A percentile compares a stretch with the other conserved stretches of the same genome.
These are phyloP conservation scores for Pseudotulostoma volvatum DNA, from an alignment of 495 filamentous ascomycete species.

Conservation along the genomic window DNA sequence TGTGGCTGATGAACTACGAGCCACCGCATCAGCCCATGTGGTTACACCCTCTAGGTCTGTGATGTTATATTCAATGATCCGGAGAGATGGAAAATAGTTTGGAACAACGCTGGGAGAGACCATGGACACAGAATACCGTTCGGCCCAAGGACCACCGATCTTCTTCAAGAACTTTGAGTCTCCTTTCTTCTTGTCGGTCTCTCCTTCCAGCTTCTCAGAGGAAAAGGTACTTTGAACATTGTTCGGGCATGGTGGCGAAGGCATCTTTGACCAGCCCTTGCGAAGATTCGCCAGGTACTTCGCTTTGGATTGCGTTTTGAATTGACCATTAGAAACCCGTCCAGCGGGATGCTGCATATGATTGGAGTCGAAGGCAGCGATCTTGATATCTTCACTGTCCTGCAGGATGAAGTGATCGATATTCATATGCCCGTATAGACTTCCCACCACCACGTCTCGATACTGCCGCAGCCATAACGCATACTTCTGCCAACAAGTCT, in stretches of 20 bases:
- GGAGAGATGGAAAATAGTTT: slow-evolving; percentile 77
- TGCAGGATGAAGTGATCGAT: slow-evolving; percentile 94
- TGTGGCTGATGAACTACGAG: slow-evolving; percentile 4
- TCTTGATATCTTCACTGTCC: slow-evolving; percentile 60
- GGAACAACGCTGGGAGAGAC: slow-evolving; percentile 80
- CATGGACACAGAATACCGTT: slow-evolving; percentile 66
- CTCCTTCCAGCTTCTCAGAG: slow-evolving; percentile 3
- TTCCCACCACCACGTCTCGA: slow-evolving; percentile 69
- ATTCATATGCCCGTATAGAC: slow-evolving; percentile 92
- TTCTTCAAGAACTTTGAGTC: slow-evolving; percentile 38
- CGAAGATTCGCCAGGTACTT: slow-evolving; percentile 72
- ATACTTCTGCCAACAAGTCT: slow-evolving; percentile 97
- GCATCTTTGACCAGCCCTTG: slow-evolving; percentile 58
- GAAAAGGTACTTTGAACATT: too few relatives aligned
- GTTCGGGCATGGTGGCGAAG: slow-evolving; percentile 42
- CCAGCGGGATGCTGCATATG: slow-evolving; percentile 6
- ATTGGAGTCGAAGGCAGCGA: slow-evolving; percentile 12
- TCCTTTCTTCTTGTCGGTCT: slow-evolving; percentile 24
- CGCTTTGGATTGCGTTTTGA: slow-evolving; percentile 46
- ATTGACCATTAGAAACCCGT: slow-evolving; percentile 4
- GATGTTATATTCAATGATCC: slow-evolving; percentile 86
- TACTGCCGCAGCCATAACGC: slow-evolving; percentile 79
- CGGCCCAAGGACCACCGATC: slow-evolving; percentile 64
- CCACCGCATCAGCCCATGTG: slow-evolving; percentile 24
- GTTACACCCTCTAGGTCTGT: slow-evolving; percentile 47